These are phyloP conservation scores for Akanthomyces uredinophilus DNA, from an alignment of 2,329 filamentous ascomycete genomes.

Conservation along the genomic window DNA sequence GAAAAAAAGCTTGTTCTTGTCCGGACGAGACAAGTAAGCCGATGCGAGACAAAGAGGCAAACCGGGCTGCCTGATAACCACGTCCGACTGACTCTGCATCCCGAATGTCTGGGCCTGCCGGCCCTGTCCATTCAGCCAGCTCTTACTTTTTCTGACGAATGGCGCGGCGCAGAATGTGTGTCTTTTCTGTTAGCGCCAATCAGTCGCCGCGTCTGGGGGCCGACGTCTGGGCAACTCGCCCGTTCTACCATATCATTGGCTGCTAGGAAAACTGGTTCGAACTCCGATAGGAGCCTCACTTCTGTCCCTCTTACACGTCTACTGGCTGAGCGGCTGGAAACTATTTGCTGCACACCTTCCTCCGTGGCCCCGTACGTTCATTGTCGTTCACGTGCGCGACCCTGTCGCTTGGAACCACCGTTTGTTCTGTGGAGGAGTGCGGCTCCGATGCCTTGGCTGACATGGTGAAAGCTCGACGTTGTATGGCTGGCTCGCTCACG, in stretches of 20 bases:
- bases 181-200: slow-evolving; percentile 2
- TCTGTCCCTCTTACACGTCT: neutral
- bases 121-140: slow-evolving; percentile 6
- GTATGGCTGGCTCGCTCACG: neutral
- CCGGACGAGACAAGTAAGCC: slow-evolving; percentile 1
- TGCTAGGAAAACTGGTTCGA: neutral
- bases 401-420: neutral
- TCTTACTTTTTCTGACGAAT: slow-evolving; percentile 5
- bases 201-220: neutral
- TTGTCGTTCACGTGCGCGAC: slow-evolving; percentile 3
- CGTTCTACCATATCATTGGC: slow-evolving; percentile 1
- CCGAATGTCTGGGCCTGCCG: neutral
- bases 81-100: neutral
- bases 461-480: neutral
- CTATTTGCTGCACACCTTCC: neutral
- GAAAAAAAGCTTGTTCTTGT: neutral
- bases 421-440: neutral
- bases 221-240: neutral
- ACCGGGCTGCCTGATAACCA: neutral
- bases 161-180: neutral
- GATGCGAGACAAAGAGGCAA: slow-evolving; percentile 3
- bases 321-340: neutral
- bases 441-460: neutral
- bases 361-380: neutral
- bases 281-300: neutral